Conservation (phyloP, 2,329 filamentous ascomycete species). For the Nectriaceae sp. region DNA sequence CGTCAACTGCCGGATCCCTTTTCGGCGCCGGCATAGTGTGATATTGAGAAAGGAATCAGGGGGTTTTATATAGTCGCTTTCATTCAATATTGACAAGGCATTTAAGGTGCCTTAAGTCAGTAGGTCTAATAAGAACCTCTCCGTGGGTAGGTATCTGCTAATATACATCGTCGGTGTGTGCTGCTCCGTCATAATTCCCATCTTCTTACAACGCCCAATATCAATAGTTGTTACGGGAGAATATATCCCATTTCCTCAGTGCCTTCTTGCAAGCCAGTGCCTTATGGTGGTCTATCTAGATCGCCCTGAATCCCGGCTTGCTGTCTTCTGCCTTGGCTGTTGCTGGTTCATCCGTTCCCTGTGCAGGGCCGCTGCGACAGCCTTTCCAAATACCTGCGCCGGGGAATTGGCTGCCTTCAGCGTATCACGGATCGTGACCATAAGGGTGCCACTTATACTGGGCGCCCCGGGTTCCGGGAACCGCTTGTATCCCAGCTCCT, state of each 20-base stretch:
- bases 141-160: slow-evolving; percentile 14
- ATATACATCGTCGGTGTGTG: slow-evolving; percentile 1
- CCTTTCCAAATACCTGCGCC: slow-evolving; percentile 24
- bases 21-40: too few species aligned
- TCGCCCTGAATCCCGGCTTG: too few species aligned
- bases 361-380: slow-evolving; percentile 20
- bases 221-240: too few species aligned
- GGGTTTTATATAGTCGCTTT: too few species aligned
- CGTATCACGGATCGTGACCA: slow-evolving; percentile 15
- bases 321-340: not conserved
- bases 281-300: too few species aligned
- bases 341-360: slow-evolving; percentile 15
- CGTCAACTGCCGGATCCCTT: not conserved
- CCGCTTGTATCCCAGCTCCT: slow-evolving; percentile 25
- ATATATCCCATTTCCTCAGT: too few species aligned
- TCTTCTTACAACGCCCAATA: not conserved
- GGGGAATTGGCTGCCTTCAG: slow-evolving; percentile 20
- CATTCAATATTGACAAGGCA: not conserved
- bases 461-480: slow-evolving; percentile 7
- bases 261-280: too few species aligned
- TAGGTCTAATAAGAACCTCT: not conserved
- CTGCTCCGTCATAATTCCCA: too few species aligned
- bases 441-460: slow-evolving; percentile 18
- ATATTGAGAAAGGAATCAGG: too few species aligned
- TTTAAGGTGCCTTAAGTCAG: not conserved